These are phyloP conservation scores for Begonia fuchsioides DNA, from an alignment of 306 rosid genomes.

Conservation along the genomic window DNA sequence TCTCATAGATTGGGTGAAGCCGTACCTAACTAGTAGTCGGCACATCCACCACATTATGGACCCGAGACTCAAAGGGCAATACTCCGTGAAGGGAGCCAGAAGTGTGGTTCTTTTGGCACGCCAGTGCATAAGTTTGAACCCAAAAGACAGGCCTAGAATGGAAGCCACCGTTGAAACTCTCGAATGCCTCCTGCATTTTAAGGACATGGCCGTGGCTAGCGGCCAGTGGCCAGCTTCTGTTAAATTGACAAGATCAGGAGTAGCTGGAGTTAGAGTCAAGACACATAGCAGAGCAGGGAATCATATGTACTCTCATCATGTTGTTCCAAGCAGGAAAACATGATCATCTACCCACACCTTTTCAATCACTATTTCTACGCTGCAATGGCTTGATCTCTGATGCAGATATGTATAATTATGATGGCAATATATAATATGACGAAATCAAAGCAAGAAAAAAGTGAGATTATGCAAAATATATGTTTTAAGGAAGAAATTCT, in stretches of 20 bases:
- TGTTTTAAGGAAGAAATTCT: too few relatives aligned
- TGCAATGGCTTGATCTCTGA: too few relatives aligned
- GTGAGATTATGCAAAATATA: too few relatives aligned
- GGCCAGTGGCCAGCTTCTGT: conserved; percentile 65
- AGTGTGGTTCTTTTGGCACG: conserved; percentile 55
- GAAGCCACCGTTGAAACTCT: conserved; percentile 58
- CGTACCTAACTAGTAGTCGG: conserved; percentile 46
- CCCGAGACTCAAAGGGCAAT: conserved; percentile 72
- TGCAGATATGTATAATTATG: too few relatives aligned
- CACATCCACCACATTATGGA: conserved; percentile 58
- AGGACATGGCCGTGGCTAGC: conserved; percentile 79
- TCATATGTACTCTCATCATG: conserved; percentile 26
- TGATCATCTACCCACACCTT: conserved; percentile 6
- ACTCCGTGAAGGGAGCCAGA: conserved; percentile 76
- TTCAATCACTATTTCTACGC: too few relatives aligned
- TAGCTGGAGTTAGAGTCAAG: conserved; percentile 28
- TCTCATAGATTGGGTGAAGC: conserved; percentile 86
- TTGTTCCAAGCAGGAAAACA: conserved; percentile 17
- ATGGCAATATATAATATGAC: too few relatives aligned
- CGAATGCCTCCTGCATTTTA: conserved; percentile 46
- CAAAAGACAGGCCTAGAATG: conserved; percentile 90
- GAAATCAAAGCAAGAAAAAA: too few relatives aligned
- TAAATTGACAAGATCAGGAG: conserved; percentile 40
- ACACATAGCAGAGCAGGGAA: conserved; percentile 27
- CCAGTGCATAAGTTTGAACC: conserved; percentile 60